These are phyloP conservation scores for Penicillium sp. DNA, from an alignment of 2,329 filamentous ascomycete species.

Conservation along the genomic window DNA sequence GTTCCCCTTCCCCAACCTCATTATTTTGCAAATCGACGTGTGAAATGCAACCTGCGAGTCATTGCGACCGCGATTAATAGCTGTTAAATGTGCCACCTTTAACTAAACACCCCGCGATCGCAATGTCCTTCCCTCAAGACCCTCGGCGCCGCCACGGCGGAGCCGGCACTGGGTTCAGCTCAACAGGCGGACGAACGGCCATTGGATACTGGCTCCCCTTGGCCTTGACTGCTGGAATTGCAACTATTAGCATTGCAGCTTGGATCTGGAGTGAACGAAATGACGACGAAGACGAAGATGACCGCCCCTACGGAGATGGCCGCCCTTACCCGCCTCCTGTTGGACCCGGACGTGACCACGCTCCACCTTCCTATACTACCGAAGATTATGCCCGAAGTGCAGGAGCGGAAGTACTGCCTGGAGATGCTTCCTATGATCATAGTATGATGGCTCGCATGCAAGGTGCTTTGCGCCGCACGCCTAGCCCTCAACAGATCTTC, in stretches of 20 bases:
- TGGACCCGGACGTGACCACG: slow-evolving; percentile 25
- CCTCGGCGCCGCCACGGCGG: slow-evolving; percentile 38
- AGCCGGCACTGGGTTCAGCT: slow-evolving; percentile 42
- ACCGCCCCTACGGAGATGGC: slow-evolving; percentile 44
- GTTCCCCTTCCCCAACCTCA: slow-evolving; percentile 19
- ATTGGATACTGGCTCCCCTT: slow-evolving; percentile 83
- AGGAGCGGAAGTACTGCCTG: slow-evolving; percentile 30
- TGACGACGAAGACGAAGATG: slow-evolving; percentile 67
- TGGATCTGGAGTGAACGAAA: slow-evolving; percentile 93
- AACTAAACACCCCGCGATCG: slow-evolving; percentile 25
- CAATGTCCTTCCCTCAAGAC: slow-evolving; percentile 44
- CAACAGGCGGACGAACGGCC: slow-evolving; percentile 41
- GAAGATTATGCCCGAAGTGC: slow-evolving; percentile 36
- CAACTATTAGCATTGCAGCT: slow-evolving; percentile 78
- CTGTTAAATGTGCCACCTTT: slow-evolving; percentile 28
- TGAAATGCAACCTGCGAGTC: slow-evolving; percentile 35
- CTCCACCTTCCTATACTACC: slow-evolving; percentile 29
- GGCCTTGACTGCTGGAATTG: slow-evolving; percentile 79
- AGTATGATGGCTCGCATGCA: slow-evolving; percentile 75
- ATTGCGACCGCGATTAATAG: slow-evolving; percentile 24
- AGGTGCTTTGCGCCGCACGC: slow-evolving; percentile 74
- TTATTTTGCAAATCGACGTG: slow-evolving; percentile 16
- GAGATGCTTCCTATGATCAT: slow-evolving; percentile 45
- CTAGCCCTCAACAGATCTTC: slow-evolving; percentile 84
- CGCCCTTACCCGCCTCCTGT: slow-evolving; percentile 26